These are phyloP conservation scores for Leishmania braziliensis DNA, from an alignment of 208 protist genomes.

Conservation along the genomic window DNA sequence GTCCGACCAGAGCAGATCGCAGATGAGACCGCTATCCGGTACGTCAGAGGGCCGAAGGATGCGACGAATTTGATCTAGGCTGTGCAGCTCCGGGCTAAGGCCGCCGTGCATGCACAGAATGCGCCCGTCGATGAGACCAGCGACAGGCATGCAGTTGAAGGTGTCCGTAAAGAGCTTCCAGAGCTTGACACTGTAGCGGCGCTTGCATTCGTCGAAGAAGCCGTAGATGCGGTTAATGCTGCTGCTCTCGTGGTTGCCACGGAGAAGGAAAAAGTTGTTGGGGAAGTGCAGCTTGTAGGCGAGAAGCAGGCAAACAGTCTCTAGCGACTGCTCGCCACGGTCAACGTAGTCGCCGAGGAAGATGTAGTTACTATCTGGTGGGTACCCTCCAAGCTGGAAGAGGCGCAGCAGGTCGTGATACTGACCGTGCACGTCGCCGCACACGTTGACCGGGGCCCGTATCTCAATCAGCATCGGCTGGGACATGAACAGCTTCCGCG, in stretches of 20 bases:
- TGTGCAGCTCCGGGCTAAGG: conserved; percentile 69
- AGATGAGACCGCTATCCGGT: conserved; percentile 90
- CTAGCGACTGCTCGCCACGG: conserved; percentile 81
- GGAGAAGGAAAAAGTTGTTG: conserved; percentile 82
- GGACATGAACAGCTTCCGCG: conserved; percentile 86
- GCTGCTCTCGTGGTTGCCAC: conserved; percentile 92
- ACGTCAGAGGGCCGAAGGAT: conserved; percentile 60
- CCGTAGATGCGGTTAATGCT: conserved; percentile 88
- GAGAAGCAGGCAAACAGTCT: conserved; percentile 79
- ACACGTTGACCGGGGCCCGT: conserved; percentile 82
- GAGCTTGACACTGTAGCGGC: conserved; percentile 90
- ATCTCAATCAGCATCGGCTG: conserved; percentile 89
- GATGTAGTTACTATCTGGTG: conserved; percentile 78
- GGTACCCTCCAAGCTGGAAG: conserved; percentile 74
- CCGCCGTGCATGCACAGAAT: conserved; percentile 89
- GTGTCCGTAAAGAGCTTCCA: conserved; percentile 90
- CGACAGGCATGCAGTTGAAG: conserved; percentile 88
- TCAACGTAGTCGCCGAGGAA: conserved; percentile 99
- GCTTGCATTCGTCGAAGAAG: conserved; percentile 93
- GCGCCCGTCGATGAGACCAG: conserved; percentile 63
- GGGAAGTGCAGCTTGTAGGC: conserved; percentile 85
- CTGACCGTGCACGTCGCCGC: conserved; percentile 88
- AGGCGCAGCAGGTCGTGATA: conserved; percentile 74
- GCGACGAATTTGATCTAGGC: conserved; percentile 47
- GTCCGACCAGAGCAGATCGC: conserved; percentile 99